A percentile compares a stretch with the other conserved stretches of the same genome.
Conservation (phyloP, 495 filamentous ascomycete species). For the Aspergillus conjunctus region DNA sequence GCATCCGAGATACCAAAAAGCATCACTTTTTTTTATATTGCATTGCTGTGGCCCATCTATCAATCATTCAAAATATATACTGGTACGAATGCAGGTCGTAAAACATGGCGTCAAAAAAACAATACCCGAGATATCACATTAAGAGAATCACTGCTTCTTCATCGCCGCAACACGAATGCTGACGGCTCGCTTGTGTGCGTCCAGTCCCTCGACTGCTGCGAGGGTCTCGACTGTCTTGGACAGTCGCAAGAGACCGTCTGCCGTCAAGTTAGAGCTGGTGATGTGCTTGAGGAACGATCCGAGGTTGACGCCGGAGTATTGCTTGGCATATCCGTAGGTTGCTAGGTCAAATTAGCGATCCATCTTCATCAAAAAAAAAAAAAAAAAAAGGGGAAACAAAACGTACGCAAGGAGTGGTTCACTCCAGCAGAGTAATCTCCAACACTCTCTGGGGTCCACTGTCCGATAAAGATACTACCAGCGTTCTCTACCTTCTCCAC, state of each 20-base stretch:
- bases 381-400: constrained; percentile 8
- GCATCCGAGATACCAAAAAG: constrained; percentile 23
- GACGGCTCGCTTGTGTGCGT: constrained; percentile 91
- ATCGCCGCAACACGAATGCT: constrained; percentile 78
- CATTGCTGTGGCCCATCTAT: constrained; percentile 3
- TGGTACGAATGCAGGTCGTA: constrained; percentile 9
- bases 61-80: constrained; percentile 6
- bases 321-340: constrained; percentile 96
- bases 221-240: constrained; percentile 89
- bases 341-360: constrained; percentile 53
- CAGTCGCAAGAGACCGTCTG: constrained; percentile 79
- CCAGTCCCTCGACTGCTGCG: constrained; percentile 90
- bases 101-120: constrained; percentile 3
- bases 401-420: constrained; percentile 95
- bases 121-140: background rate
- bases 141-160: constrained; percentile 33
- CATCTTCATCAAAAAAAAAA: background rate
- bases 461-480: constrained; percentile 91
- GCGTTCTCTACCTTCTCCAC: constrained; percentile 88
- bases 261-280: constrained; percentile 85
- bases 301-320: constrained; percentile 97
- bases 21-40: constrained; percentile 19
- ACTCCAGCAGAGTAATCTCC: constrained; percentile 98
- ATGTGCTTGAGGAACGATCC: constrained; percentile 96
- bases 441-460: constrained; percentile 96